A percentile compares a stretch with the other conserved stretches of the same genome.
Conservation (phyloP, 192 early-diverging fungal species). For the Phlyctochytrium arcticum region DNA sequence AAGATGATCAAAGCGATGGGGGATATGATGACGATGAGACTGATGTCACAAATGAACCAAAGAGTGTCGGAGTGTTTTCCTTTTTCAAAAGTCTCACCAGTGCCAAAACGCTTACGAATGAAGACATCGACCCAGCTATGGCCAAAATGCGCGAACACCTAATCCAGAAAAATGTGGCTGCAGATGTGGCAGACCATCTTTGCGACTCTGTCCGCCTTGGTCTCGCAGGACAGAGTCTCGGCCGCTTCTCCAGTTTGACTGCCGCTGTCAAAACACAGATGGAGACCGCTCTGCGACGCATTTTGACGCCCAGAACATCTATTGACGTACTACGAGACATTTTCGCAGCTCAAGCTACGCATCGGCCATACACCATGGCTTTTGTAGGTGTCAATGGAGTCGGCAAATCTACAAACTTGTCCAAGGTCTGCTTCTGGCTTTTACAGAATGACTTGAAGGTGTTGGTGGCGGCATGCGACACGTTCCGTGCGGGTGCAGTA, state of each 20-base stretch:
- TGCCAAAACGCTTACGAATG: conserved; percentile 59
- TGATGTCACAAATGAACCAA: not conserved
- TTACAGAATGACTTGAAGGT: conserved; percentile 86
- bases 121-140: conserved; percentile 74
- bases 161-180: conserved; percentile 89
- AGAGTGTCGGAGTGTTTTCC: conserved; percentile 23
- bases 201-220: conserved; percentile 71
- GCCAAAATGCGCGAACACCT: conserved; percentile 88
- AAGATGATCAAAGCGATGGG: no score
- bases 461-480: conserved; percentile 94
- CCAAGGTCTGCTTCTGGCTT: conserved; percentile 94
- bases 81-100: conserved; percentile 37
- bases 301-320: conserved; percentile 85
- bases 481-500: conserved; percentile 92
- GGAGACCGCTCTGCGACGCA: conserved; percentile 77
- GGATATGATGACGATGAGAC: no score
- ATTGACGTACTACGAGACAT: conserved; percentile 91
- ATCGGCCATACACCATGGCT: conserved; percentile 80
- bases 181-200: conserved; percentile 79
- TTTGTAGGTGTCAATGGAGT: conserved; percentile 98
- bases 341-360: conserved; percentile 56
- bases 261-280: conserved; percentile 72
- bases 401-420: conserved; percentile 88
- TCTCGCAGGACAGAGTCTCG: conserved; percentile 70
- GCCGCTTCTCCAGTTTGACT: conserved; percentile 58